Percentiles rank a stretch among this genome's conserved stretches.
phyloP scores from a whole-genome alignment of 352 stramenopile genomes.

The Globisporangium heterothallicum region DNA sequence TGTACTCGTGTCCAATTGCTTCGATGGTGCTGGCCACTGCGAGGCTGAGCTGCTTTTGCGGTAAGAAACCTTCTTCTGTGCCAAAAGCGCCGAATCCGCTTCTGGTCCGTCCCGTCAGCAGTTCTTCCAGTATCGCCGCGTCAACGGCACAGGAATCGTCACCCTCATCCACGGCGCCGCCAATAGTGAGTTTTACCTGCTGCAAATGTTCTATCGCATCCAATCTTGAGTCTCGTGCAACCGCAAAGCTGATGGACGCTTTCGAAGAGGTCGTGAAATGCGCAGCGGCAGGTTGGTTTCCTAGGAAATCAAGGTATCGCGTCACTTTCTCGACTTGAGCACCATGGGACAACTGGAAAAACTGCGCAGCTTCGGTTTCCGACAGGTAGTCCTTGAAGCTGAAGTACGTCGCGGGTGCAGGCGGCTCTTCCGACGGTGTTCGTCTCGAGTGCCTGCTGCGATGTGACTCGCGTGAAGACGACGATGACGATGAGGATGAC shows the following conservation, averaged over 20 bases:
- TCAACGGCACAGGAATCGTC: constrained; percentile 8
- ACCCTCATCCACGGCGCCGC: no score
- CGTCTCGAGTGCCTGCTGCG: not conserved
- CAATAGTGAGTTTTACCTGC: no score
- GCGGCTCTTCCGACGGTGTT: not conserved
- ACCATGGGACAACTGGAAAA: constrained; percentile 46
- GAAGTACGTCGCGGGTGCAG: constrained; percentile 28
- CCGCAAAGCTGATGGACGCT: constrained; percentile 46
- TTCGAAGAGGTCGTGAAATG: constrained; percentile 53
- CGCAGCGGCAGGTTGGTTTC: constrained; percentile 29
- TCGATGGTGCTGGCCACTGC: constrained; percentile 46
- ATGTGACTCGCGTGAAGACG: no score
- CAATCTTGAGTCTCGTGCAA: not conserved
- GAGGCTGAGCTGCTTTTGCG: constrained; percentile 62
- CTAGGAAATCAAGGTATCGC: constrained; percentile 64
- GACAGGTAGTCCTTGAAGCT: constrained; percentile 64
- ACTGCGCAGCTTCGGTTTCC: constrained; percentile 31
- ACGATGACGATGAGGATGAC: not conserved
- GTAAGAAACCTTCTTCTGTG: constrained; percentile 50
- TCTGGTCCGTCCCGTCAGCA: constrained; percentile 39
- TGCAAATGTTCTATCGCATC: not conserved
- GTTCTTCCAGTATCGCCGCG: constrained; percentile 18
- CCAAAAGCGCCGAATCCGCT: constrained; percentile 75
- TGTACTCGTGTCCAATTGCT: constrained; percentile 61
- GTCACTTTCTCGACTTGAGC: constrained; percentile 52